Evolutionary conservation across 2,329 filamentous ascomycete species (phyloP).

Genomic region (Arachnomyces sp.): DNA sequence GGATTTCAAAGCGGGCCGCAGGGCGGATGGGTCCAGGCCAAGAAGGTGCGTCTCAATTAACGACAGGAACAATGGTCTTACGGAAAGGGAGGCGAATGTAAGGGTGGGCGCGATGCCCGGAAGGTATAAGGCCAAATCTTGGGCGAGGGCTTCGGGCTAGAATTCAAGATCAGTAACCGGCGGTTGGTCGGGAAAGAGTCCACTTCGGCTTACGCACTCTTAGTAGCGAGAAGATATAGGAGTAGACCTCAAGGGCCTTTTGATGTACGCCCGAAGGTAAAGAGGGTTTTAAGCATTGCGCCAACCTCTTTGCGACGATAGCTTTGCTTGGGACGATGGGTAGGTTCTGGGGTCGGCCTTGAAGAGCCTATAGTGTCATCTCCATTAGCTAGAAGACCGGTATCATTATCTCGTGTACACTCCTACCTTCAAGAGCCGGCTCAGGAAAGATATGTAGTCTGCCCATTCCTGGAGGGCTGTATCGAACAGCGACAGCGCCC

Average conservation of each 20-base stretch:
- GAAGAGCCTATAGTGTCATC: constrained; percentile 58
- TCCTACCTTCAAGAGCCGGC: constrained; percentile 74
- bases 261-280: constrained; percentile 95
- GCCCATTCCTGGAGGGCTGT: constrained; percentile 96
- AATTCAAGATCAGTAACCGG: constrained; percentile 14
- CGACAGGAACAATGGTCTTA: constrained; percentile 76
- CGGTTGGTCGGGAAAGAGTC: neutral
- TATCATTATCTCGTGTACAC: constrained; percentile 4
- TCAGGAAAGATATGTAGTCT: constrained; percentile 96
- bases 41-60: constrained; percentile 77
- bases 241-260: constrained; percentile 91
- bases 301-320: constrained; percentile 78
- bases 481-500: constrained; percentile 83
- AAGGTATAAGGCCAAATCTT: constrained; percentile 78
- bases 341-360: constrained; percentile 69
- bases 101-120: constrained; percentile 83
- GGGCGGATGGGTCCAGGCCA: constrained; percentile 58
- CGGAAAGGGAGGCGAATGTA: constrained; percentile 88
- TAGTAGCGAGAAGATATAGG: constrained; percentile 78
- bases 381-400: neutral
- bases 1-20: constrained; percentile 84
- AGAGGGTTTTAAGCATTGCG: constrained; percentile 89
- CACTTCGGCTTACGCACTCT: constrained; percentile 45
- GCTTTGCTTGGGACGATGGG: constrained; percentile 72
- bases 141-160: constrained; percentile 63